Evolutionary conservation across 495 filamentous ascomycete species (phyloP), one percentile per base, ranked within the genome.

Genomic region (Xylaria grammica): DNA sequence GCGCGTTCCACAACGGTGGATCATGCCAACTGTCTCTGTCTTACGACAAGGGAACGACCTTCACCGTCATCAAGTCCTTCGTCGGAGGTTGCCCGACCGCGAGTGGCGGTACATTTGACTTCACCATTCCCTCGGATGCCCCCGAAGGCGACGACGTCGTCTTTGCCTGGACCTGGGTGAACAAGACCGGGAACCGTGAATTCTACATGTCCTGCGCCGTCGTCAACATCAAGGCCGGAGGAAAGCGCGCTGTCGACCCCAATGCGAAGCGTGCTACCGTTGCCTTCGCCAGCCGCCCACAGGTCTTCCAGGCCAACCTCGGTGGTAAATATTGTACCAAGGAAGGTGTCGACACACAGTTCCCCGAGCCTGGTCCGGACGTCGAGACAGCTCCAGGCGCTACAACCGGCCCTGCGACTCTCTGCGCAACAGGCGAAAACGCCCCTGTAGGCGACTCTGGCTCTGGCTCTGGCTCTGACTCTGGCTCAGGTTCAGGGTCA

Each of bases 321-420:
- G 78, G 71, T 59, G 80, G 78, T 71, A 71, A 78, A 61, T 89
- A 82, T 71, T 72, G 62, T 19, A 90, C 88, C 36, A 65, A 68
- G 46, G 85, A 89, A 60, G 74, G 70, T 3, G 48, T 71, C 54
- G 85, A 91, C 50, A 82, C 89, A 32, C 75, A 84, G 15, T 95
- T 87, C 75, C 90, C 90, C n/a, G 75, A 92, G 65, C 90, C 91
- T 8, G 92, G 92, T 53, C 78, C 81, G 7, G 82, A 89, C 58
- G 82, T 93, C 38, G 75, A 78, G 62, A 62, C 69, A 57, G 68
- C 60, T n/a, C 40, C 40, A 17, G 74, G 69, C 7, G 67, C 65
- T 52, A 74, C 63, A 34, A 52, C 72, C 32, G 72, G 72, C 20
- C 55, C 70, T 49, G 67, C 70, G 15, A 69, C 77, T 53, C 46